A percentile compares a stretch with the other conserved stretches of the same genome.
These are phyloP conservation scores for Penstemon eatonii DNA, from an alignment of 257 asterid genomes.

Conservation along the genomic window DNA sequence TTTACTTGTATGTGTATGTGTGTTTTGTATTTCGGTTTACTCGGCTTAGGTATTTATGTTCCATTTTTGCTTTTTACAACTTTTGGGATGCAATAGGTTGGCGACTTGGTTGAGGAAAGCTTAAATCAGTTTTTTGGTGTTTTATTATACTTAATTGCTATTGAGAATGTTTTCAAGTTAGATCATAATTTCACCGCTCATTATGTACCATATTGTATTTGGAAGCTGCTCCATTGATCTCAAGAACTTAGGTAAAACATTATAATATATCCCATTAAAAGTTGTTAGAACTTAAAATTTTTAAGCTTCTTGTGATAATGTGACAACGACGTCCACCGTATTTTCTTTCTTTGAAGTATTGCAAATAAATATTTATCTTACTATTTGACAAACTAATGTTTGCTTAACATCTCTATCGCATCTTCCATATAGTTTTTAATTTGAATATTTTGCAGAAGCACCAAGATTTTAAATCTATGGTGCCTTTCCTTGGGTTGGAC, in stretches of 20 bases:
- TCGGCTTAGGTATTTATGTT: no score
- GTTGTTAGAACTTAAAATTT: not conserved
- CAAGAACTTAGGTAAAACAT: not conserved
- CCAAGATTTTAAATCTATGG: slow-evolving; percentile 36
- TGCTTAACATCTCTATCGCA: slow-evolving; percentile 1
- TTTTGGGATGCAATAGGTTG: slow-evolving; percentile 28
- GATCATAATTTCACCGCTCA: slow-evolving; percentile 8
- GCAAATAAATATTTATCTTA: not conserved
- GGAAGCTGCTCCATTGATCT: slow-evolving; percentile 4
- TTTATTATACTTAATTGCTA: not conserved
- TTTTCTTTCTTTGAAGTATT: not conserved
- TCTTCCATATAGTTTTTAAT: slow-evolving; percentile 15
- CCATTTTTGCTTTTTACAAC: not conserved
- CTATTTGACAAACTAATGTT: slow-evolving; percentile 2
- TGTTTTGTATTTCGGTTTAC: no score
- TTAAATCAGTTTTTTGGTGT: slow-evolving; percentile 24
- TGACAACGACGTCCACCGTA: not conserved
- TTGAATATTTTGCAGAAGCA: slow-evolving; percentile 53
- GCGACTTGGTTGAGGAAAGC: slow-evolving; percentile 25
- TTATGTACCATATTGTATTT: slow-evolving; percentile 15
- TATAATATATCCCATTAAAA: no score
- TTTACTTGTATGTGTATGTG: no score
- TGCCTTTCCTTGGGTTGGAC: slow-evolving; percentile 73
- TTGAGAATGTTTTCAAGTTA: not conserved
- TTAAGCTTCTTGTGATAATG: not conserved